Percentiles rank a stretch among this genome's conserved stretches.
phyloP scores from a whole-genome alignment of 768 basidiomycete genomes.

The Chlorophyllum brunneum region DNA sequence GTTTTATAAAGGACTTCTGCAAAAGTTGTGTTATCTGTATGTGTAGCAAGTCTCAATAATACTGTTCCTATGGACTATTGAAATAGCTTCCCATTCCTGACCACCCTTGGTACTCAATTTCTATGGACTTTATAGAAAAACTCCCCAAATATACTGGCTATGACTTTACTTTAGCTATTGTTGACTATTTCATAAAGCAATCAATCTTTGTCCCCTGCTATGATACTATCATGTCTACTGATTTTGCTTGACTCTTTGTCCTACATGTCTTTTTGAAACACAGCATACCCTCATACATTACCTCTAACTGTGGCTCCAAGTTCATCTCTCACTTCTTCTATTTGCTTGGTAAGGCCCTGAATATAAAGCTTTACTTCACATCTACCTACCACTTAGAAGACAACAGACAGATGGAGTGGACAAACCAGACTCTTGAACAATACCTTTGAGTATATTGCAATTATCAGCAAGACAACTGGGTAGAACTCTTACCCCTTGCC shows the following conservation, averaged over 20 bases:
- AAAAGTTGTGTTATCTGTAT: background rate
- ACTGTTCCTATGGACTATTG: background rate
- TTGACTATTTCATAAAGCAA: constrained; percentile 29
- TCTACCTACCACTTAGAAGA: too few species aligned
- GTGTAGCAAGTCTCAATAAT: background rate
- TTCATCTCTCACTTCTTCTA: constrained; percentile 31
- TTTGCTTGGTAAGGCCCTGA: constrained; percentile 12
- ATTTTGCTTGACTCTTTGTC: too few species aligned
- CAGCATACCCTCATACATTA: constrained; percentile 29
- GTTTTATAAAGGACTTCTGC: too few species aligned
- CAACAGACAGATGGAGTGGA: too few species aligned
- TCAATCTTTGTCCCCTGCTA: background rate
- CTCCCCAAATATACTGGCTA: constrained; percentile 34
- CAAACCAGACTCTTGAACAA: too few species aligned
- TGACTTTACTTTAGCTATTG: constrained; percentile 33
- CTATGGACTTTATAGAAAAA: too few species aligned
- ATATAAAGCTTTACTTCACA: too few species aligned
- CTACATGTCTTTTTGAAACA: too few species aligned
- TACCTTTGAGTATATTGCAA: too few species aligned
- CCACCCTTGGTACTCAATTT: constrained; percentile 37
- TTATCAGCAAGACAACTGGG: too few species aligned
- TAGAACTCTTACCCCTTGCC: too few species aligned
- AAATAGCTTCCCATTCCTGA: background rate
- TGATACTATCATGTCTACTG: too few species aligned
- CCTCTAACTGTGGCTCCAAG: constrained; percentile 27